These are phyloP conservation scores for Tephrocybe sp. DNA, from an alignment of 768 basidiomycete genomes.

Conservation along the genomic window DNA sequence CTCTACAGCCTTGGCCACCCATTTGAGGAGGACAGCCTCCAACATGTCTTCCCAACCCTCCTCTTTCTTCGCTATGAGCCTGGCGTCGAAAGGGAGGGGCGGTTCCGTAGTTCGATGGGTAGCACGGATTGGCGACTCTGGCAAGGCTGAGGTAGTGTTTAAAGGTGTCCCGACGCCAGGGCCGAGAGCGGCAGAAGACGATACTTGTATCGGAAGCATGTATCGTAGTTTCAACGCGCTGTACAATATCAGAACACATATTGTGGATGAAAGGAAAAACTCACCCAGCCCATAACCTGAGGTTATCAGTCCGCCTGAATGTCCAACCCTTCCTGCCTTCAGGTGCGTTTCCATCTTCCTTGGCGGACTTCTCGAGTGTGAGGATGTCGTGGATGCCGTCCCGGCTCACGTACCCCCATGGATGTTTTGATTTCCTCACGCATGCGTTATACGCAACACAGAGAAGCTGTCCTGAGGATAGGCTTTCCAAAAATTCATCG, in stretches of 20 bases:
- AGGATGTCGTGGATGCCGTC: conserved; percentile 81
- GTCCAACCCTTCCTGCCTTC: conserved; percentile 72
- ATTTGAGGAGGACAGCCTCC: conserved; percentile 56
- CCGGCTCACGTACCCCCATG: conserved; percentile 85
- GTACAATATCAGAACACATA: background rate
- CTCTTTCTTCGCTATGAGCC: conserved; percentile 69
- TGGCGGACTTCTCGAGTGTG: conserved; percentile 55
- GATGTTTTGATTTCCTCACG: conserved; percentile 76
- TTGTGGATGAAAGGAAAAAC: conserved; percentile 25
- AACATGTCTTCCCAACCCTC: conserved; percentile 85
- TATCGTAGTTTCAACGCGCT: conserved; percentile 86
- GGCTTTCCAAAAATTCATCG: conserved; percentile 47
- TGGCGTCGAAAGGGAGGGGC: conserved; percentile 68
- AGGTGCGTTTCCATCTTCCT: conserved; percentile 29
- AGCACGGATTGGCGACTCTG: conserved; percentile 30
- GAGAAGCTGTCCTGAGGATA: conserved; percentile 78
- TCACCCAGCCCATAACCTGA: conserved; percentile 83
- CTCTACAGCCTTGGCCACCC: conserved; percentile 68
- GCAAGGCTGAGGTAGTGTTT: conserved; percentile 24
- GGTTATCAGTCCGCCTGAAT: conserved; percentile 83
- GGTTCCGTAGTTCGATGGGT: conserved; percentile 42
- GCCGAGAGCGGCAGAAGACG: conserved; percentile 33
- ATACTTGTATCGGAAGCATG: conserved; percentile 64
- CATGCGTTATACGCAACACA: conserved; percentile 81
- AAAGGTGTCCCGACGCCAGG: conserved; percentile 17